phyloP scores from a whole-genome alignment of 768 basidiomycete genomes.

The Mrakia blollopis region DNA sequence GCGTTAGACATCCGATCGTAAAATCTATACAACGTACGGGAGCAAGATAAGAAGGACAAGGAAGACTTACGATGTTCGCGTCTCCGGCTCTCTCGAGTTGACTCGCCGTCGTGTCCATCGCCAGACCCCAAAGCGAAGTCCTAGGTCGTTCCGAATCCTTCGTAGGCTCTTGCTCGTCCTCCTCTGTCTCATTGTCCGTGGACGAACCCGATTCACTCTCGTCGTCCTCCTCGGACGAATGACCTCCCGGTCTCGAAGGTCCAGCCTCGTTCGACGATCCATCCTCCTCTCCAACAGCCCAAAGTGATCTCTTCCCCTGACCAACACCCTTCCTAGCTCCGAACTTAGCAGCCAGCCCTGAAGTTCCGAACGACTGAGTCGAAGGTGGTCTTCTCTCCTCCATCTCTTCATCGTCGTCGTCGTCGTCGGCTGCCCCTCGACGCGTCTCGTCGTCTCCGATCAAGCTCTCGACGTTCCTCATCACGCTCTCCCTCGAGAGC shows the following conservation, averaged over 20 bases:
- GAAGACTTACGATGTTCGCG: conserved; percentile 6
- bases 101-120: neutral
- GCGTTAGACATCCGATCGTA: neutral
- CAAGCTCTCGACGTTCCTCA: conserved; percentile 8
- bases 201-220: neutral
- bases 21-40: neutral
- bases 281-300: neutral
- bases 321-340: neutral
- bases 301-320: neutral
- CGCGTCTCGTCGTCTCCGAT: neutral
- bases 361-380: neutral
- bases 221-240: conserved; percentile 1
- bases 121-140: neutral
- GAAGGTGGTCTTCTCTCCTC: neutral
- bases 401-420: neutral
- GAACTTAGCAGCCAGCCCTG: neutral
- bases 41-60: neutral
- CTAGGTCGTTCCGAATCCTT: neutral
- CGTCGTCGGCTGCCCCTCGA: neutral
- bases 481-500: conserved; percentile 3
- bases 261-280: neutral
- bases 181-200: neutral
- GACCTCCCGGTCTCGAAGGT: neutral
- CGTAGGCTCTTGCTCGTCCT: neutral
- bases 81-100: neutral